These are phyloP conservation scores for Geotrichum phurueaensis DNA, from an alignment of 1,139 yeast species.

Conservation along the genomic window DNA sequence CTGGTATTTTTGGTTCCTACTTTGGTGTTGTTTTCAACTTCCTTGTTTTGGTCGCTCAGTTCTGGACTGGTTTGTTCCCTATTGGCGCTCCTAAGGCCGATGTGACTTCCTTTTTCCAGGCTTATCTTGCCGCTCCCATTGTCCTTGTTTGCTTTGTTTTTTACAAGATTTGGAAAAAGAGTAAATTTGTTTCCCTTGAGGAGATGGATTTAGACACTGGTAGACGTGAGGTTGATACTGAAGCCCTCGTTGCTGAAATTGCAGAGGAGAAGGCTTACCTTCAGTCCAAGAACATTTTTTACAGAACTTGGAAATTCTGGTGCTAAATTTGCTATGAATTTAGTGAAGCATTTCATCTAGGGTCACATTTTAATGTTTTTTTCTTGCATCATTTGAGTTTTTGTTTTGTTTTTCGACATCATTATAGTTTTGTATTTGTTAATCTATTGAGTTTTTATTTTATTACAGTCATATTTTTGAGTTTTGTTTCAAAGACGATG, in stretches of 20 bases:
- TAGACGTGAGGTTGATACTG: conserved; percentile 51
- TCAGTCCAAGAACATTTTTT: conserved; percentile 35
- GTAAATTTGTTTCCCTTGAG: conserved; percentile 42
- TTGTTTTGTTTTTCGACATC: neutral
- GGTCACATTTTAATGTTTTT: neutral
- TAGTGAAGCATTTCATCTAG: neutral
- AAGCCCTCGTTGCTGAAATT: conserved; percentile 46
- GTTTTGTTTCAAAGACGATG: neutral
- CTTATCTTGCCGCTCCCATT: conserved; percentile 51
- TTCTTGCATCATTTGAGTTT: neutral
- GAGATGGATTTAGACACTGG: conserved; percentile 55
- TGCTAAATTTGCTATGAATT: conserved; percentile 35
- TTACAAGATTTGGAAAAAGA: conserved; percentile 46
- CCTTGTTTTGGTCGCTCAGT: conserved; percentile 69
- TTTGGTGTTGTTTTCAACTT: conserved; percentile 57
- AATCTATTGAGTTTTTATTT: neutral
- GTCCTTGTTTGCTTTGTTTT: conserved; percentile 45
- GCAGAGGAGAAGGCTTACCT: conserved; percentile 43
- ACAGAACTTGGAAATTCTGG: conserved; percentile 43
- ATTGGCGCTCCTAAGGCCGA: conserved; percentile 41
- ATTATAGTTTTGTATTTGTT: neutral
- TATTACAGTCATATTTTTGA: neutral
- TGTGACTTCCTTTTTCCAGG: conserved; percentile 48
- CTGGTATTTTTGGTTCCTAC: conserved; percentile 66
- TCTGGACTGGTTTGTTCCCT: conserved; percentile 75